These are phyloP conservation scores for Coemansia sp. DNA, from an alignment of 192 early-diverging fungal species.

Conservation along the genomic window DNA sequence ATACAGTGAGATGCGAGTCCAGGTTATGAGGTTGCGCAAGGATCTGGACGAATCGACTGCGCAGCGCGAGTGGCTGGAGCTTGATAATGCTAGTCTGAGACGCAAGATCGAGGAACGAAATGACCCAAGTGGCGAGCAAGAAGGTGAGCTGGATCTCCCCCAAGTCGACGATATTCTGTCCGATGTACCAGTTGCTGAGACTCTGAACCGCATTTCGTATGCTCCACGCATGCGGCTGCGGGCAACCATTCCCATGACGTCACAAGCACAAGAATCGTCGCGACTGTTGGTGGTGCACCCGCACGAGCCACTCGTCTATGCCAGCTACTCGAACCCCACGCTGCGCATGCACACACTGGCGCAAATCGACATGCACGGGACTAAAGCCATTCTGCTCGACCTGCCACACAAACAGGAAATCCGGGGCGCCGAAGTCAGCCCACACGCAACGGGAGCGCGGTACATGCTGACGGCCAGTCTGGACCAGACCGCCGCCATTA, in stretches of 20 bases:
- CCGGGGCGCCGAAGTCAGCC: constrained; percentile 33
- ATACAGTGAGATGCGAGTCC: constrained; percentile 19
- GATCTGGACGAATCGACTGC: constrained; percentile 12
- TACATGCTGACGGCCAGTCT: constrained; percentile 48
- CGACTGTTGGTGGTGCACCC: constrained; percentile 25
- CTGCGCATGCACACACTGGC: constrained; percentile 20
- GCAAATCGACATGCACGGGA: constrained; percentile 17
- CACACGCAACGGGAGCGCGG: constrained; percentile 14
- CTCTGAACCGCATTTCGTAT: background rate
- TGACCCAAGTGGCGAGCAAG: background rate
- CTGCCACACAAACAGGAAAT: constrained; percentile 31
- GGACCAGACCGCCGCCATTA: constrained; percentile 34
- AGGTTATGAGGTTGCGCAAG: constrained; percentile 13
- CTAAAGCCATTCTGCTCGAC: constrained; percentile 8
- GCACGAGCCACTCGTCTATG: constrained; percentile 24
- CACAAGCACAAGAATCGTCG: constrained; percentile 5
- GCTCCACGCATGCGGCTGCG: constrained; percentile 18
- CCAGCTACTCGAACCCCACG: constrained; percentile 12
- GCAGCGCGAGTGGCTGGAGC: constrained; percentile 9
- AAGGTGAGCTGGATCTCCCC: too few species aligned
- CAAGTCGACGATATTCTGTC: too few species aligned
- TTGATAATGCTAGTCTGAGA: constrained; percentile 18
- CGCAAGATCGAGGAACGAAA: background rate
- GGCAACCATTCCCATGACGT: constrained; percentile 13
- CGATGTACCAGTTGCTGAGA: too few species aligned